Evolutionary conservation across 768 basidiomycete species (phyloP).

Genomic region (Pholiota molesta): DNA sequence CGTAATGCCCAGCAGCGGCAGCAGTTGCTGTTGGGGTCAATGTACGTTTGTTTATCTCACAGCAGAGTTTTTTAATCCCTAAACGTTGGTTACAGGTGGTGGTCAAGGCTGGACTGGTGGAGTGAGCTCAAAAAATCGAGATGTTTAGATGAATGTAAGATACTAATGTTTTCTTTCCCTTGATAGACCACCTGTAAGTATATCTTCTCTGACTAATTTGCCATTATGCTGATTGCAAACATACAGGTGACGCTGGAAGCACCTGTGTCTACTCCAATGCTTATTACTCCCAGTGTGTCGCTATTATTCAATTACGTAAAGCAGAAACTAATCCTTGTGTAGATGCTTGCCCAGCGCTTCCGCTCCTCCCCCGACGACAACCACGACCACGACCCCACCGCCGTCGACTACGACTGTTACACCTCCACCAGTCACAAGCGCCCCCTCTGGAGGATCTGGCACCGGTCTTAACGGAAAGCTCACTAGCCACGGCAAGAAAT

Average conservation of each 20-base stretch:
- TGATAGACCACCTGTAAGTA: conserved; percentile 21
- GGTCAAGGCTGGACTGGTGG: conserved; percentile 31
- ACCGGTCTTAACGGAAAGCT: conserved; percentile 32
- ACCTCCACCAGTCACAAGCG: conserved; percentile 5
- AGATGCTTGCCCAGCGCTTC: conserved; percentile 20
- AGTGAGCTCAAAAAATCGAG: conserved; percentile 17
- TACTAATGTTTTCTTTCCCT: neutral
- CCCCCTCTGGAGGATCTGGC: conserved; percentile 13
- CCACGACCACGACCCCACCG: neutral
- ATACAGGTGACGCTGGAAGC: conserved; percentile 30
- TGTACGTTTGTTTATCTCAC: conserved; percentile 20
- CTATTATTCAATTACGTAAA: neutral
- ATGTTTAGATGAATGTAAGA: neutral
- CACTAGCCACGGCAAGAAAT: conserved; percentile 35
- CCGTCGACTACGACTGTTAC: conserved; percentile 1
- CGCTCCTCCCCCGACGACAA: conserved; percentile 5
- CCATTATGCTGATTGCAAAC: neutral
- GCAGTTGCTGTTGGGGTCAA: conserved; percentile 35
- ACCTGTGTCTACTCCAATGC: conserved; percentile 31
- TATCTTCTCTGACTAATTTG: neutral
- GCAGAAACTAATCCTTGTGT: neutral
- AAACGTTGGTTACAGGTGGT: conserved; percentile 21
- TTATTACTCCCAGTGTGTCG: conserved; percentile 34
- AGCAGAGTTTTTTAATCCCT: conserved; percentile 1
- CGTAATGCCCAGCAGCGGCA: conserved; percentile 23